Evolutionary conservation across 768 basidiomycete species (phyloP).

Genomic region (Trichaptum fuscoviolaceum): DNA sequence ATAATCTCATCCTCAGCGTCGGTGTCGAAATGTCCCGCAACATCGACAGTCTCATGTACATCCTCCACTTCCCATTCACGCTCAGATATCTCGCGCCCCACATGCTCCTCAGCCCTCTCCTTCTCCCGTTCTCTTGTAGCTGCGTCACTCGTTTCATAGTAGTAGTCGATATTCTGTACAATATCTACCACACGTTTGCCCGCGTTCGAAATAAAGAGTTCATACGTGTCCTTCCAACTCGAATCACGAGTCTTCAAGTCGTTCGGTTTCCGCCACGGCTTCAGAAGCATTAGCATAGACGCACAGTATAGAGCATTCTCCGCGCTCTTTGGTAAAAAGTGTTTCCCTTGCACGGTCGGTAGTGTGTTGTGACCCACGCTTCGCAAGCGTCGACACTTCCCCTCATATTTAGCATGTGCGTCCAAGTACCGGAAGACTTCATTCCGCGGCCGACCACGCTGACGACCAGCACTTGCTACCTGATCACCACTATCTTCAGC

Average conservation of each 20-base stretch:
- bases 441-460: conserved; percentile 18
- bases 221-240: conserved; percentile 22
- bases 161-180: conserved; percentile 29
- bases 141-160: conserved; percentile 23
- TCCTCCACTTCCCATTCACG: too few relatives aligned
- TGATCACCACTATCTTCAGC: too few relatives aligned
- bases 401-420: conserved; percentile 10
- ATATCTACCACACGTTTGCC: conserved; percentile 7
- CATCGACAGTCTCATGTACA: background rate
- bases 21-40: background rate
- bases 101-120: too few relatives aligned
- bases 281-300: conserved; percentile 29
- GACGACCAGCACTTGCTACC: background rate
- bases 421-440: conserved; percentile 17
- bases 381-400: conserved; percentile 17
- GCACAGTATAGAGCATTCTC: conserved; percentile 31
- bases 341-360: conserved; percentile 28
- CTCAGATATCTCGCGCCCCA: too few relatives aligned
- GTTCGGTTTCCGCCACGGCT: conserved; percentile 26
- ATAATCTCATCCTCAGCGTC: background rate
- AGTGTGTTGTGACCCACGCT: conserved; percentile 27
- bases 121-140: conserved; percentile 8
- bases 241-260: conserved; percentile 23
- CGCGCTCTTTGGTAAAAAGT: conserved; percentile 28
- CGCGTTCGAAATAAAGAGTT: conserved; percentile 9